Conservation (phyloP, 129 eudicot genomes). For the Flaveria sonorensis region DNA sequence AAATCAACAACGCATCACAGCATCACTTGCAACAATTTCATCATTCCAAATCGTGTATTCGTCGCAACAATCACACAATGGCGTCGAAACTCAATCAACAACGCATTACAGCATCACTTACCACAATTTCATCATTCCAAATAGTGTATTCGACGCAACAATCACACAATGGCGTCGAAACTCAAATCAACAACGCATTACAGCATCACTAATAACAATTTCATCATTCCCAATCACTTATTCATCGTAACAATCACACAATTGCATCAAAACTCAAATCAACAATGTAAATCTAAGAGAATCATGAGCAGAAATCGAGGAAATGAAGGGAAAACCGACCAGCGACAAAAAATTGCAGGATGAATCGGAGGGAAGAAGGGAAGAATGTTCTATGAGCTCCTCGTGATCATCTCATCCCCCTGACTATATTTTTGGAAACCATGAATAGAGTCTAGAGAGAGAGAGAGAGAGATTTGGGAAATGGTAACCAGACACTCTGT, state of each 20-base stretch:
- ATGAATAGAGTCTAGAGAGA: constrained; percentile 35
- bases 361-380: constrained; percentile 37
- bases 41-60: not conserved
- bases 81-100: not conserved
- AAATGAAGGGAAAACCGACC: constrained; percentile 26
- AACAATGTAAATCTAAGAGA: constrained; percentile 17
- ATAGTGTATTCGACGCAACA: too few species aligned
- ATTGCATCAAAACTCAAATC: not conserved
- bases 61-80: not conserved
- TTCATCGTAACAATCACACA: too few species aligned
- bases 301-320: not conserved
- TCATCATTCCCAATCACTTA: too few species aligned
- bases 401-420: constrained; percentile 35
- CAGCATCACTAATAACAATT: too few species aligned
- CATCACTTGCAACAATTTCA: too few species aligned
- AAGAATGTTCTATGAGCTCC: constrained; percentile 28
- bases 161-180: too few species aligned
- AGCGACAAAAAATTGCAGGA: constrained; percentile 43
- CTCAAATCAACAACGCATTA: too few species aligned
- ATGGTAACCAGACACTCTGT: constrained; percentile 43
- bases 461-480: constrained; percentile 26
- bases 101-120: too few species aligned
- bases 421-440: constrained; percentile 37
- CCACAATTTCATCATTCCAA: too few species aligned
- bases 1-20: too few species aligned